Base-by-base conservation (phyloP, 1,284 basidiomycete genomes). In the Trichosporon inkin region DNA sequence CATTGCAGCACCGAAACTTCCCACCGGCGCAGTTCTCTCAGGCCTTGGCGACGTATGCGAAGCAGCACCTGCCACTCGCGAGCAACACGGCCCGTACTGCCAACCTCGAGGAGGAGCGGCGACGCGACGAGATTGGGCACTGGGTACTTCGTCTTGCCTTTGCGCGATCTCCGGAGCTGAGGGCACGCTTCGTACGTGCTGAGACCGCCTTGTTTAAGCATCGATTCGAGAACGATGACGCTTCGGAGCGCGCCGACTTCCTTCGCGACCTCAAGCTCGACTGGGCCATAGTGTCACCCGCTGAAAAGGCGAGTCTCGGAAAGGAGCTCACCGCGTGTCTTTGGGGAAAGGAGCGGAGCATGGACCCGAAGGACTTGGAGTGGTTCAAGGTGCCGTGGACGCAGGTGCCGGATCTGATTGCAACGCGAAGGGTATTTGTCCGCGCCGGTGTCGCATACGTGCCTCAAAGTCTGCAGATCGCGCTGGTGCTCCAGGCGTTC, bases 131-230 rank as follows among this genome's bases (percentile, higher is more conserved):
- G 72, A 83, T 97, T 34, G 88, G 92, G 17, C 96, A 99, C 80
- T 99, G 93, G 79, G 92, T 99, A 2, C 82, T 99, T 62, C 82
- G 96, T 47, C 82, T 99, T 39, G 94, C 96, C 2, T 99, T 99
- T 78, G 96, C 28, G n/a, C 55, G 11, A 65, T 96, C 92, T 51
- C 94, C 97, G 68, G 96, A 99, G 62, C 82, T 99, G 37, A 82
- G 95, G 56, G 81, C 87, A 53, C 84, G 95, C 40, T 99, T 97
- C 71, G 82, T 97, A 58, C 91, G 92, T 68, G 89, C 91, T 6
- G 96, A 99, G 79, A 83, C 85, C 1, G 86, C 85, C 1, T 79
- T 99, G 14, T 99, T 99, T 79, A 85, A 82, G 64, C 80, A 93
- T 53, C 85, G 94, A 13, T 98, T 88, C 71, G 90, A 94, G 51